phyloP scores from a whole-genome alignment of 2,329 filamentous ascomycete genomes.

The Aspergillus cejpii region DNA sequence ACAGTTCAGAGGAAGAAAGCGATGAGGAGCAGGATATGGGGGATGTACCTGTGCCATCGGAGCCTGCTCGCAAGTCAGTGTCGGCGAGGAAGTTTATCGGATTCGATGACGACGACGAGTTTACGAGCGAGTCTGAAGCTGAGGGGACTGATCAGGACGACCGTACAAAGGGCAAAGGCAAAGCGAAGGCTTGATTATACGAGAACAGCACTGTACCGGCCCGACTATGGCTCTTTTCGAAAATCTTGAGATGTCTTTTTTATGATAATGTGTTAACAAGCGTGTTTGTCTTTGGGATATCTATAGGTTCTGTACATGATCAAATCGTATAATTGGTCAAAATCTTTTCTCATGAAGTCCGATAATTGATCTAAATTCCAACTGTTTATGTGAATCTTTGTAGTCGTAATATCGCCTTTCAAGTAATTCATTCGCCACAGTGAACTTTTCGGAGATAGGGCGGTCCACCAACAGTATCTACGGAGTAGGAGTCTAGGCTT shows the following conservation, averaged over 20 bases:
- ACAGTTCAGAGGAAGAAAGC: constrained; percentile 33
- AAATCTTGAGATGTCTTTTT: constrained; percentile 17
- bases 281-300: background rate
- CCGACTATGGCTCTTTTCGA: constrained; percentile 7
- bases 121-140: constrained; percentile 41
- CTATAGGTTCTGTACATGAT: background rate
- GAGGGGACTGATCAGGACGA: constrained; percentile 23
- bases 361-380: too few species aligned
- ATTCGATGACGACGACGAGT: constrained; percentile 46
- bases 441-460: constrained; percentile 11
- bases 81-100: constrained; percentile 39
- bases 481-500: constrained; percentile 21
- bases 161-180: constrained; percentile 31
- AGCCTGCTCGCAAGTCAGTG: constrained; percentile 20
- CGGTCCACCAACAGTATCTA: constrained; percentile 14
- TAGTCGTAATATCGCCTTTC: too few species aligned
- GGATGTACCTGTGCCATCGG: constrained; percentile 25
- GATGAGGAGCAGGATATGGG: constrained; percentile 35
- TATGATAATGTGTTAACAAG: background rate
- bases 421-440: constrained; percentile 10
- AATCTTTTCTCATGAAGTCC: background rate
- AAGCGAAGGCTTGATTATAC: constrained; percentile 27
- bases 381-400: too few species aligned
- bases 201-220: background rate
- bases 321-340: background rate